A percentile compares a stretch with the other conserved stretches of the same genome.
Evolutionary conservation across 257 asterid genomes (phyloP).

Genomic region (Capsicum rhomboideum): DNA sequence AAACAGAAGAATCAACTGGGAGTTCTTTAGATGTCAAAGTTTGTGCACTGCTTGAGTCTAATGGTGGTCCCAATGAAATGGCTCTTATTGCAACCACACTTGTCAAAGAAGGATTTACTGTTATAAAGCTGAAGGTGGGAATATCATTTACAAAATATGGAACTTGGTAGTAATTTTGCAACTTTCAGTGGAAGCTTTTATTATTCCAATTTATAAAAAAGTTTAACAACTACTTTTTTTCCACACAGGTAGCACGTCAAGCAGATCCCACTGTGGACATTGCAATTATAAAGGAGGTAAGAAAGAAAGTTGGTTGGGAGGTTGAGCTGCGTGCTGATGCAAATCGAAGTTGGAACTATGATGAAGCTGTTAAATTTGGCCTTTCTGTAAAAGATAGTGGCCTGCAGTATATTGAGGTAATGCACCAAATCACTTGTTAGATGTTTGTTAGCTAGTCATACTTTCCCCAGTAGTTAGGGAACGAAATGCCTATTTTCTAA

Average conservation of each 20-base stretch:
- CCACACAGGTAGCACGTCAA: constrained; percentile 69
- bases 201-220: background rate
- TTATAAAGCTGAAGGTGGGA: constrained; percentile 74
- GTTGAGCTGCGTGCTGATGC: constrained; percentile 89
- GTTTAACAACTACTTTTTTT: background rate
- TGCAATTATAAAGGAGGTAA: constrained; percentile 68
- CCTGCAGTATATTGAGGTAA: constrained; percentile 94
- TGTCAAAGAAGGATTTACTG: constrained; percentile 72
- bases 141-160: background rate
- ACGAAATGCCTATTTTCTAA: background rate
- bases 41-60: constrained; percentile 82
- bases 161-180: background rate
- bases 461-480: background rate
- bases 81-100: constrained; percentile 60
- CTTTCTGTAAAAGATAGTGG: constrained; percentile 47
- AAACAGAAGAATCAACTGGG: constrained; percentile 26
- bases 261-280: constrained; percentile 67
- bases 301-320: constrained; percentile 60
- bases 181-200: background rate
- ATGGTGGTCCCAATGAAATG: constrained; percentile 59
- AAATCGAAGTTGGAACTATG: constrained; percentile 70
- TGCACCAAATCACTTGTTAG: background rate
- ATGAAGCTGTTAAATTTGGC: constrained; percentile 72
- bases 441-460: background rate
- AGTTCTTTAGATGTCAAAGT: constrained; percentile 44